A percentile compares a stretch with the other conserved stretches of the same genome.
Conservation (phyloP, 2,329 filamentous ascomycete genomes). For the Talaromyces sp. region DNA sequence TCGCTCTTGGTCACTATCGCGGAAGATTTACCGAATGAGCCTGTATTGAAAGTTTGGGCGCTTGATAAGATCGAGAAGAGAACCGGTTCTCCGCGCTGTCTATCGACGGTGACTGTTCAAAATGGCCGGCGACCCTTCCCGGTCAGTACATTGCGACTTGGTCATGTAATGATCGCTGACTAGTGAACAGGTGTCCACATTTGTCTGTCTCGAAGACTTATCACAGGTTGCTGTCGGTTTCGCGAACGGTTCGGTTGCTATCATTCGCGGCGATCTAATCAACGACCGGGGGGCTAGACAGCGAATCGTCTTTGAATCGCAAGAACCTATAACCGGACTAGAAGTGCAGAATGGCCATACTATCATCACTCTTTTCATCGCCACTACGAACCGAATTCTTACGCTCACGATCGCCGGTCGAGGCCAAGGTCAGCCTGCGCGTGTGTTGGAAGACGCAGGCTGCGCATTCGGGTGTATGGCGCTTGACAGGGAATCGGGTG, state of each 20-base stretch:
- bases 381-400: constrained; percentile 82
- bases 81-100: constrained; percentile 80
- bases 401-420: constrained; percentile 82
- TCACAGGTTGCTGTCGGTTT: constrained; percentile 94
- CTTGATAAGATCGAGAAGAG: constrained; percentile 92
- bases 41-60: constrained; percentile 94
- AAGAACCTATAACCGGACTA: constrained; percentile 91
- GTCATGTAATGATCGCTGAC: neutral
- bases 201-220: constrained; percentile 80
- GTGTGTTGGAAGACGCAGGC: constrained; percentile 82
- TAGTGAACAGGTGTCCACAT: constrained; percentile 63
- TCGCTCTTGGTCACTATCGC: constrained; percentile 73
- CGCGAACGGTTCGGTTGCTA: constrained; percentile 87
- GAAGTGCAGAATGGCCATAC: constrained; percentile 63
- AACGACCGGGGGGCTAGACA: constrained; percentile 94
- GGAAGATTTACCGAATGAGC: constrained; percentile 84
- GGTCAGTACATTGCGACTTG: constrained; percentile 46
- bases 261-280: constrained; percentile 89
- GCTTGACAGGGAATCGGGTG: constrained; percentile 70
- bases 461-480: constrained; percentile 96
- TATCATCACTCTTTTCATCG: constrained; percentile 77
- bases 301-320: constrained; percentile 90
- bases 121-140: constrained; percentile 92
- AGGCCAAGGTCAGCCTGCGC: constrained; percentile 83
- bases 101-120: constrained; percentile 79